Conservation (phyloP, 768 basidiomycete species). For the Mrakia gelida region DNA sequence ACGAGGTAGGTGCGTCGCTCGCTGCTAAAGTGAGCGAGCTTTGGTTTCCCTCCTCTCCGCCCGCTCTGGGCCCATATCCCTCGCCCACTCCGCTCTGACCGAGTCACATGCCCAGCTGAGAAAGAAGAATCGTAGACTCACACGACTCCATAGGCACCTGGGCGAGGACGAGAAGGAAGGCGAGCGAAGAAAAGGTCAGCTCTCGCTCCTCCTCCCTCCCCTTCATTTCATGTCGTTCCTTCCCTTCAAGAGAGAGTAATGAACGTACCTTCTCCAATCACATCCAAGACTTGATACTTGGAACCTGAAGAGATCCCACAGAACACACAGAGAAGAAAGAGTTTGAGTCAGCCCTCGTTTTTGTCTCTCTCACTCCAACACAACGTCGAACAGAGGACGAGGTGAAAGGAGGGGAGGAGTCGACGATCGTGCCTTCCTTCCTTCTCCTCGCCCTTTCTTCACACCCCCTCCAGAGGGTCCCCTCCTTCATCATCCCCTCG, state of each 20-base stretch:
- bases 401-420: not conserved
- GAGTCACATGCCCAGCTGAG: not conserved
- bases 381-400: no score
- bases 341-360: not conserved
- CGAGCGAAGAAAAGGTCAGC: conserved; percentile 53
- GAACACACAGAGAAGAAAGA: not conserved
- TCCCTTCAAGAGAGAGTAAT: not conserved
- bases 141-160: conserved; percentile 38
- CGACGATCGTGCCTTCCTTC: not conserved
- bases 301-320: conserved; percentile 12
- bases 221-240: not conserved
- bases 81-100: not conserved
- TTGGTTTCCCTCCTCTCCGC: not conserved
- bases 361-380: not conserved
- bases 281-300: conserved; percentile 67
- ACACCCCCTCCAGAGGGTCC: not conserved
- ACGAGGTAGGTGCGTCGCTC: not conserved
- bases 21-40: not conserved
- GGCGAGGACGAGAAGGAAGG: not conserved
- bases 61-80: not conserved
- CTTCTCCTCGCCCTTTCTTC: not conserved
- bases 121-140: conserved; percentile 17
- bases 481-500: not conserved
- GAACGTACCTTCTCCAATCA: conserved; percentile 82
- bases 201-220: not conserved